Evolutionary conservation across 1,284 basidiomycete species (phyloP), one percentile per base, ranked within the genome.

Genomic region (Apiotrichum domesticum): DNA sequence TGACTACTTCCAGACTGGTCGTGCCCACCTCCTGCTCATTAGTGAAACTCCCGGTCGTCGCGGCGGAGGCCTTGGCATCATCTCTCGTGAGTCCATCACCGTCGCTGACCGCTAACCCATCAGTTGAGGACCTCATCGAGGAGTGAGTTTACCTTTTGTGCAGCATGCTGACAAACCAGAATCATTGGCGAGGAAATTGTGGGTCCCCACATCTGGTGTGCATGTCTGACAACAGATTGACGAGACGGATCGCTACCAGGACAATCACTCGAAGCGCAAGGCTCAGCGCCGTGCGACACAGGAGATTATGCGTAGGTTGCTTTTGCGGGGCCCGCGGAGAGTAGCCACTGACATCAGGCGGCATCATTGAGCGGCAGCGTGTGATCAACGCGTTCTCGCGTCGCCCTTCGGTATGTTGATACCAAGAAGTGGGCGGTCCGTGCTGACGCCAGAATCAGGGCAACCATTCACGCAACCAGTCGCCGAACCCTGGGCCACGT

Each of bases 1-100:
- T 47, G 76, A 78, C 66, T 79, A 73, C 67, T 93, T 90, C 81
- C 95, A 98, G 81, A 95, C 92, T 3, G 95, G 95, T 6, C 85
- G 93, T 51, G 90, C 92, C 0, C 95, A 98, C 76, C 81, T 98
- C 63, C 80, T 98, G 29, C 79, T 98, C 32, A 84, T 98, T 40
- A 92, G 88, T 64, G 80, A 80, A 10, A 88, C 87, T 0, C 93
- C 93, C 0, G 93, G 93, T 0, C 75, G 81, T 45, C 80, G 85
- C 4, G 86, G 87, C 14, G 92, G 92, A 44, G 92, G 85, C 2
- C 80, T 91, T 35, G 90, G 90, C 37, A 85, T 91, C 2, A 82
- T 90, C 55, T 89, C 70, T 50, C 67, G 74, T 75, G 52, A 67
- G 73, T 70, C 1, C 32, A 1, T 7, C 0, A 0, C 0, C n/a